phyloP scores from a whole-genome alignment of 306 rosid genomes.

The Phaseolus lunatus region DNA sequence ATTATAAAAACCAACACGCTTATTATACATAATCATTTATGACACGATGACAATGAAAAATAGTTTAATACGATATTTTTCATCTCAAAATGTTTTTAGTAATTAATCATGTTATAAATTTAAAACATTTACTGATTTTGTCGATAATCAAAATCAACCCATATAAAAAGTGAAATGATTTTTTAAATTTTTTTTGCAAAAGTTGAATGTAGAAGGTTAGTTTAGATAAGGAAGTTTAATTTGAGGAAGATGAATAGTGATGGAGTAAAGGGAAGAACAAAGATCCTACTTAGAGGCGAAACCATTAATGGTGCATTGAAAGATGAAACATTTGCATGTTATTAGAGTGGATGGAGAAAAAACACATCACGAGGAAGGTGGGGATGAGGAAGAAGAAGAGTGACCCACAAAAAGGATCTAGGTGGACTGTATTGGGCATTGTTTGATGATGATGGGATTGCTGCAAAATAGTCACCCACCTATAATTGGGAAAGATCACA shows the following conservation, averaged over 20 bases:
- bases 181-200: too few relatives aligned
- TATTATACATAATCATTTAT: too few relatives aligned
- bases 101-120: too few relatives aligned
- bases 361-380: slow-evolving; percentile 65
- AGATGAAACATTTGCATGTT: slow-evolving; percentile 49
- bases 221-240: too few relatives aligned
- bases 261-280: background rate
- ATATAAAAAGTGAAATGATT: too few relatives aligned
- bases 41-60: too few relatives aligned
- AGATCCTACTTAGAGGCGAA: slow-evolving; percentile 23
- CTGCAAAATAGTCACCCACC: slow-evolving; percentile 28
- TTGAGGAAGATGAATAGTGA: background rate
- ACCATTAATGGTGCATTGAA: slow-evolving; percentile 10
- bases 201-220: too few relatives aligned
- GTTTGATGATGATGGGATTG: slow-evolving; percentile 11
- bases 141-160: too few relatives aligned
- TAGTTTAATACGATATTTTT: too few relatives aligned
- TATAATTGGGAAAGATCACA: slow-evolving; percentile 11
- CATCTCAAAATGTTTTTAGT: too few relatives aligned
- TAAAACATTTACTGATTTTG: too few relatives aligned
- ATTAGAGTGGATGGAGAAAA: slow-evolving; percentile 23
- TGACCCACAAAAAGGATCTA: slow-evolving; percentile 28
- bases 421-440: slow-evolving; percentile 39
- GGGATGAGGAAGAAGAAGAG: background rate
- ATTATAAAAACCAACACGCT: too few relatives aligned